Percentiles rank a stretch among this genome's conserved stretches.
Conservation (phyloP, 2,329 filamentous ascomycete genomes). For the Chaetomium sp. region DNA sequence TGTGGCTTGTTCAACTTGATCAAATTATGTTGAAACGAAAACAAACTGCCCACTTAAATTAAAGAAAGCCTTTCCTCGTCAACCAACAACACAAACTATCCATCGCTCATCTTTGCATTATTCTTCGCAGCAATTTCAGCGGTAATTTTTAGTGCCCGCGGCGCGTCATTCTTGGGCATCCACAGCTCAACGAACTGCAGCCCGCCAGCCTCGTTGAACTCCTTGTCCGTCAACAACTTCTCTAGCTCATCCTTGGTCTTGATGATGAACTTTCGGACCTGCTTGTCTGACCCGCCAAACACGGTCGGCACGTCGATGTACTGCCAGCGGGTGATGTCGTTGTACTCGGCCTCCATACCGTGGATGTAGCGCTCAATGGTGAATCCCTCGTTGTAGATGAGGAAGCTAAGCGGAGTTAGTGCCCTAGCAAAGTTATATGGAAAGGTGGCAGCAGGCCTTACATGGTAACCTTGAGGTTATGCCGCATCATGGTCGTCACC, state of each 20-base stretch:
- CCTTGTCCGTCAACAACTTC: constrained; percentile 62
- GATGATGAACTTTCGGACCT: constrained; percentile 65
- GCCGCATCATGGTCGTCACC: constrained; percentile 78
- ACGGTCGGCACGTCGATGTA: constrained; percentile 68
- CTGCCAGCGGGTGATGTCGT: constrained; percentile 77
- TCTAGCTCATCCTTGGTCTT: constrained; percentile 71
- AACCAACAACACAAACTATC: not conserved
- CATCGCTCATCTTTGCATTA: constrained; percentile 54
- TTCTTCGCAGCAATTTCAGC: constrained; percentile 70
- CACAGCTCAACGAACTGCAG: constrained; percentile 79
- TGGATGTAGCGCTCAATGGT: constrained; percentile 90
- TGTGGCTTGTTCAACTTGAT: not conserved
- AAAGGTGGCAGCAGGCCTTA: constrained; percentile 41
- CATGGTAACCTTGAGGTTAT: constrained; percentile 75
- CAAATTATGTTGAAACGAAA: not conserved
- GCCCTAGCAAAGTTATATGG: not conserved
- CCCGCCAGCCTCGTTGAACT: constrained; percentile 60
- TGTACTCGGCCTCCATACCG: constrained; percentile 77
- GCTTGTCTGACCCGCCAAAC: constrained; percentile 63
- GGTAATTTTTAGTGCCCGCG: constrained; percentile 67
- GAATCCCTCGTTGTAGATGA: constrained; percentile 86
- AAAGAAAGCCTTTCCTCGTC: not conserved
- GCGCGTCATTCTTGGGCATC: constrained; percentile 79
- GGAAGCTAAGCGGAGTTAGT: constrained; percentile 54
- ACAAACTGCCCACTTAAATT: not conserved